Percentiles rank a stretch among this genome's conserved stretches.
These are phyloP conservation scores for Fragaria nilgerrensis DNA, from an alignment of 306 rosid species.

Conservation along the genomic window DNA sequence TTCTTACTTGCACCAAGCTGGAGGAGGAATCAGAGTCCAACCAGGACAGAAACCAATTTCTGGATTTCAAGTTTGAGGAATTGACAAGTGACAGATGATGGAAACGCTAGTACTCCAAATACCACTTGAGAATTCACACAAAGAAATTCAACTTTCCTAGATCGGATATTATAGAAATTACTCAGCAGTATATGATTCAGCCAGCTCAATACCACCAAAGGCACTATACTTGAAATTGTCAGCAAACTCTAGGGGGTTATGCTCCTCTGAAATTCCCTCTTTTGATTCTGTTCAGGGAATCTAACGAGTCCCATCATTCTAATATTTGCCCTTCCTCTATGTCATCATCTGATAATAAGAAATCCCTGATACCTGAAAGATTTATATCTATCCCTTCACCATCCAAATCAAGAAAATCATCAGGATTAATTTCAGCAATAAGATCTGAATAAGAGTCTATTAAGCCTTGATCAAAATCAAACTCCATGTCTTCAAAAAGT, in stretches of 20 bases:
- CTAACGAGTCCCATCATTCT: conserved; percentile 28
- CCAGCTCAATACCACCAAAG: neutral
- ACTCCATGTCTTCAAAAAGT: conserved; percentile 33
- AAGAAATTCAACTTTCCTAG: neutral
- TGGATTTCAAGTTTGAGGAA: neutral
- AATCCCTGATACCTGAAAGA: conserved; percentile 18
- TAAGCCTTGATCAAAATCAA: conserved; percentile 61
- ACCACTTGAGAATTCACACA: neutral
- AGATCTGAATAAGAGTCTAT: conserved; percentile 54
- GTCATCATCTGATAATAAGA: conserved; percentile 38
- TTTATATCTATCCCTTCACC: conserved; percentile 33
- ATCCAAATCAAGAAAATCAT: conserved; percentile 55
- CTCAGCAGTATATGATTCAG: neutral
- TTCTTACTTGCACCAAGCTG: conserved; percentile 1
- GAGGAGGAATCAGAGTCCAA: neutral
- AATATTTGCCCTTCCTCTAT: conserved; percentile 86
- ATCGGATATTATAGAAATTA: neutral
- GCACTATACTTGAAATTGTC: too few species aligned
- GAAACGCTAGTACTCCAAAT: neutral
- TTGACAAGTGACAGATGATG: neutral
- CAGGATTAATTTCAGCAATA: conserved; percentile 56
- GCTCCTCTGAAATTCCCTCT: neutral
- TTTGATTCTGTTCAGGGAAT: neutral
- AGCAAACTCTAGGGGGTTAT: neutral
- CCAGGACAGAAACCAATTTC: neutral